phyloP scores from a whole-genome alignment of 2,329 filamentous ascomycete species.

The Fusarium lateritium region DNA sequence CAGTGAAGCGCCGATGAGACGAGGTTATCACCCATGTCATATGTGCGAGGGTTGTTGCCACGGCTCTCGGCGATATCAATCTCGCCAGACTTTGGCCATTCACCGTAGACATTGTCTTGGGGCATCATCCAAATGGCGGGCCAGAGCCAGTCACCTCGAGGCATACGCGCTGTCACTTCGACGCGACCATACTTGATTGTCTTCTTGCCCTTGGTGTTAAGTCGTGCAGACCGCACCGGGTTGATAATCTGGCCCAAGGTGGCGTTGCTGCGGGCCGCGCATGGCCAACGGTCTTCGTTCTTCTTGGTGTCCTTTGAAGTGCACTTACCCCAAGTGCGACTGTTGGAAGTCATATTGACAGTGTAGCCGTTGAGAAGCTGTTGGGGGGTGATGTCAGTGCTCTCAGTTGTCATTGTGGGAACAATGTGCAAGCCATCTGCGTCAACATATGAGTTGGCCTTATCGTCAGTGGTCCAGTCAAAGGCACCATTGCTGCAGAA shows the following conservation, averaged over 20 bases:
- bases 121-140: conserved; percentile 64
- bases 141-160: conserved; percentile 70
- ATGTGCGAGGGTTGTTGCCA: conserved; percentile 60
- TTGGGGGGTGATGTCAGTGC: conserved; percentile 49
- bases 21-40: conserved; percentile 55
- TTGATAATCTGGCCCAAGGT: conserved; percentile 62
- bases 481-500: conserved; percentile 57
- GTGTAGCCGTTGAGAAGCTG: conserved; percentile 57
- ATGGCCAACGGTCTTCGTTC: conserved; percentile 46
- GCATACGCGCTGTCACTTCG: conserved; percentile 68
- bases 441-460: conserved; percentile 62
- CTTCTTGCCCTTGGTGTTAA: conserved; percentile 61
- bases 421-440: conserved; percentile 65
- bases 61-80: conserved; percentile 67
- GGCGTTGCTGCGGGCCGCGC: conserved; percentile 59
- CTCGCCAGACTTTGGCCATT: conserved; percentile 67
- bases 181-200: conserved; percentile 65
- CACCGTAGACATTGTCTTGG: conserved; percentile 61
- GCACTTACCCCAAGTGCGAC: conserved; percentile 53
- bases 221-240: conserved; percentile 63
- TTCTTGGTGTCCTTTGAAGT: conserved; percentile 51
- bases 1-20: conserved; percentile 62
- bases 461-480: conserved; percentile 66
- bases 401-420: conserved; percentile 61
- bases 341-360: conserved; percentile 61